Evolutionary conservation across 768 basidiomycete genomes (phyloP), one percentile per base, ranked within the genome.

Genomic region (Macrolepiota fuliginosa): DNA sequence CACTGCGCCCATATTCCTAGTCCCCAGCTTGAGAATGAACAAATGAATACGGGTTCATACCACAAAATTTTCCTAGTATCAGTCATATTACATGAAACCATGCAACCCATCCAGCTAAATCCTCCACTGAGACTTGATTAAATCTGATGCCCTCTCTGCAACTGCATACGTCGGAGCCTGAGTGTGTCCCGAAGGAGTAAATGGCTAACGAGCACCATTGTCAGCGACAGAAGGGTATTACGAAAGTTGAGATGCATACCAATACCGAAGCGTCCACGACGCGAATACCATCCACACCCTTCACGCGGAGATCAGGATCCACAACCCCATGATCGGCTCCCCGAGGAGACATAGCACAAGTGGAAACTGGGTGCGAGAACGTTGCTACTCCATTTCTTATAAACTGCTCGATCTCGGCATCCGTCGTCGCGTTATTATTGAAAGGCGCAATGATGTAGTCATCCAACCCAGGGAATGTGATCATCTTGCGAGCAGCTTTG

Each of bases 191-290:
- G 62, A 63, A 3, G 69, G 66, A 37, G 72, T 66, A 63, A 67
- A 64, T 32, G 70, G 70, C 70, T 69, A 42, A 19, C 17, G 10
- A 51, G 1, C 12, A 54, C 24, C 15, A 4, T 3, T 1, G 13
- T 45, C 19, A 42, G 22, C 4, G 17, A 24, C 29, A 19, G 6
- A 52, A 1, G 2, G 3, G 15, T 1, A 45, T n/a, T 50, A 12
- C 32, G 3, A 32, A 56, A 25, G 52, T 12, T 12, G n/a, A 36
- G 25, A 19, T 7, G 62, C 74, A 57, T 54, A 73, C 75, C 63
- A 65, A 52, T 61, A 70, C 67, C 15, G 73, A 74, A 15, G 70
- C 72, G 66, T 78, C 76, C 7, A 77, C 73, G 24, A 78, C 63
- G 10, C 77, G 67, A 42, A 78, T 46, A 7, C 73, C 76, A 2